These are phyloP conservation scores for Phytophthora palmivora DNA, from an alignment of 352 stramenopile species.

Conservation along the genomic window DNA sequence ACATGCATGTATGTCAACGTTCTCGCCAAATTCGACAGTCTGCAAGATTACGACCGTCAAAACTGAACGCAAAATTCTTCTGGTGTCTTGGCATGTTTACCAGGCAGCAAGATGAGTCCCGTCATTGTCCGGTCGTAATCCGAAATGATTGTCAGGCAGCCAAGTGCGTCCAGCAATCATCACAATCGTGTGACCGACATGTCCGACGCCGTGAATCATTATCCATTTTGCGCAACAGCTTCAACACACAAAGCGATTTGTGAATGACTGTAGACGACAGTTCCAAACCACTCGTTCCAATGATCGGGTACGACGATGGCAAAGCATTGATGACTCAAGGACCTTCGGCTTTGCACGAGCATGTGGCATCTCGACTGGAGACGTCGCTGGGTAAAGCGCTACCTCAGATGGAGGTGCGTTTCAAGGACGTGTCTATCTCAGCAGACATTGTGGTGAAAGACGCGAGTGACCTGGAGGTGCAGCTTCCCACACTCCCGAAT, in stretches of 20 bases:
- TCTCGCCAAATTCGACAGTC: too few relatives aligned
- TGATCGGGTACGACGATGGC: too few relatives aligned
- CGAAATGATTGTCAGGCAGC: constrained; percentile 3
- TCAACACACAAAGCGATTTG: background rate
- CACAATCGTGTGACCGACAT: background rate
- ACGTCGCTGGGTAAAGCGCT: constrained; percentile 31
- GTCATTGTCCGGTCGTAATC: constrained; percentile 2
- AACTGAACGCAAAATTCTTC: background rate
- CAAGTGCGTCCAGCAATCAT: background rate
- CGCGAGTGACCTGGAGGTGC: too few relatives aligned
- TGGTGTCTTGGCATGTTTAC: background rate
- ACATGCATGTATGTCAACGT: too few relatives aligned
- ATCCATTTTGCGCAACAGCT: background rate
- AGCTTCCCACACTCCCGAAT: too few relatives aligned
- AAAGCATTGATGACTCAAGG: constrained; percentile 11
- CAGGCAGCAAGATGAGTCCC: constrained; percentile 4
- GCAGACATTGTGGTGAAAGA: too few relatives aligned
- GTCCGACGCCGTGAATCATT: background rate
- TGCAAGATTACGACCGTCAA: too few relatives aligned
- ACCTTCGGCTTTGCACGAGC: constrained; percentile 9
- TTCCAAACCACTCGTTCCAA: background rate
- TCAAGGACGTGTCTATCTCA: too few relatives aligned
- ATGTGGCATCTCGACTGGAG: constrained; percentile 11
- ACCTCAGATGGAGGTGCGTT: too few relatives aligned
- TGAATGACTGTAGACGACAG: background rate